Conservation (phyloP, 2,329 filamentous ascomycete genomes). For the Pseudogymnoascus sp. region DNA sequence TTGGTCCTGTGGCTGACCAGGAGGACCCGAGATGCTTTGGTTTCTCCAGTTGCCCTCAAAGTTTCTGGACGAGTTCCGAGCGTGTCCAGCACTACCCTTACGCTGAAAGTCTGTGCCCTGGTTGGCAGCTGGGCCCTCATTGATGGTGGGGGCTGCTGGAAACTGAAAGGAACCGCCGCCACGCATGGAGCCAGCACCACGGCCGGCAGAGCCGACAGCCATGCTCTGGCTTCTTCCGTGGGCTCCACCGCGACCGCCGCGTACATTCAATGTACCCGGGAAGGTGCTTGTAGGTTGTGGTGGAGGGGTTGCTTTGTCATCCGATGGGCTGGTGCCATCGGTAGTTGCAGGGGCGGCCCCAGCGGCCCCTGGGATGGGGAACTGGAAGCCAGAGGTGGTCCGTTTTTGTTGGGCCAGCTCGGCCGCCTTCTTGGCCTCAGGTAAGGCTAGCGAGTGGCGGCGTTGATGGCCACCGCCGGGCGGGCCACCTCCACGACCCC, state of each 20-base stretch:
- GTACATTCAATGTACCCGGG: conserved; percentile 24
- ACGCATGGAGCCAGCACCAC: conserved; percentile 51
- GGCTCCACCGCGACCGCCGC: conserved; percentile 49
- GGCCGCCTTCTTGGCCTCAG: conserved; percentile 95
- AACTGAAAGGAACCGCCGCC: conserved; percentile 69
- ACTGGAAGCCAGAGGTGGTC: conserved; percentile 89
- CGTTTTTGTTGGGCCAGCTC: conserved; percentile 95
- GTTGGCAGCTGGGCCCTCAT: conserved; percentile 41
- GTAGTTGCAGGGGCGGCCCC: conserved; percentile 53
- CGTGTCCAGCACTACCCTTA: conserved; percentile 70
- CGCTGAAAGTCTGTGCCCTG: conserved; percentile 59
- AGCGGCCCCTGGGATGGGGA: conserved; percentile 67
- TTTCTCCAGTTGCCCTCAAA: conserved; percentile 98
- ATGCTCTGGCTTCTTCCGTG: conserved; percentile 85
- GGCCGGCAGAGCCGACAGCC: conserved; percentile 63
- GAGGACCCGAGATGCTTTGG: conserved; percentile 37
- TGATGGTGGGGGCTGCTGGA: conserved; percentile 44
- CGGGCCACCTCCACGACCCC: conserved; percentile 63
- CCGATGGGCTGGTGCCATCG: conserved; percentile 39
- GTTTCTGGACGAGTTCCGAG: conserved; percentile 77
- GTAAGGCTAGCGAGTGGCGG: conserved; percentile 86
- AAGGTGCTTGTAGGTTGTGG: conserved; percentile 14
- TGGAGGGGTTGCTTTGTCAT: conserved; percentile 18
- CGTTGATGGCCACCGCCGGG: conserved; percentile 76
- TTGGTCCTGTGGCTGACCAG: conserved; percentile 40